Percentiles rank a stretch among this genome's conserved stretches.
Conservation (phyloP, 1,284 basidiomycete species). For the Neolentinus lepideus region DNA sequence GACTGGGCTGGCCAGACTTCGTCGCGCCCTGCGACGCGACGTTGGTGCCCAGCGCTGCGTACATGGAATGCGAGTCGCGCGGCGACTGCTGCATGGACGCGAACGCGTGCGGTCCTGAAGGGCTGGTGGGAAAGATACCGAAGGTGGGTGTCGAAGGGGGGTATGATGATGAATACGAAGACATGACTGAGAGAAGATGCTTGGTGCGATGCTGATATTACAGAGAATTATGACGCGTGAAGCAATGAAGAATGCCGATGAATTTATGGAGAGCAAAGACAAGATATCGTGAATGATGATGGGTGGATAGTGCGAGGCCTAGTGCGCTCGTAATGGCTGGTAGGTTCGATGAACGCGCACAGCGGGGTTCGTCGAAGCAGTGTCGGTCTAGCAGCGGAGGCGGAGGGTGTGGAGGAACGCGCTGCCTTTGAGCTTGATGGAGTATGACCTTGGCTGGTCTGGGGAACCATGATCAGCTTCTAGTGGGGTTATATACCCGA, state of each 20-base stretch:
- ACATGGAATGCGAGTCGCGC: conserved; percentile 59
- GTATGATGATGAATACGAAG: conserved; percentile 20
- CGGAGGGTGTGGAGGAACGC: background rate
- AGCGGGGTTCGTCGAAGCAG: background rate
- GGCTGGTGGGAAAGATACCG: conserved; percentile 29
- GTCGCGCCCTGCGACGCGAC: conserved; percentile 18
- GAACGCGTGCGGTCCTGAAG: conserved; percentile 48
- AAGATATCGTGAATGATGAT: background rate
- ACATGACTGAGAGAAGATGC: conserved; percentile 13
- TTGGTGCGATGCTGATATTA: background rate
- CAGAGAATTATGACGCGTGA: background rate
- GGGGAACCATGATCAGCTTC: background rate
- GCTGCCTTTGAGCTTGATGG: background rate
- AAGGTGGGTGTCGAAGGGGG: conserved; percentile 18
- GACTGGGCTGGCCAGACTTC: conserved; percentile 16
- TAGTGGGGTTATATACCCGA: background rate
- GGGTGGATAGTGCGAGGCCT: background rate
- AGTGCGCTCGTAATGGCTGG: background rate
- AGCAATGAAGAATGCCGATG: background rate
- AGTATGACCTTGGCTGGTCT: conserved; percentile 1
- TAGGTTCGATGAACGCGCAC: background rate
- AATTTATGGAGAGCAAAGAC: background rate
- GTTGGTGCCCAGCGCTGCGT: conserved; percentile 39
- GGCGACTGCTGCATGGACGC: conserved; percentile 56
- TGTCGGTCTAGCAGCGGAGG: background rate